Base-by-base conservation (phyloP, 805 yeast genomes). In the Ogataea saltuana region DNA sequence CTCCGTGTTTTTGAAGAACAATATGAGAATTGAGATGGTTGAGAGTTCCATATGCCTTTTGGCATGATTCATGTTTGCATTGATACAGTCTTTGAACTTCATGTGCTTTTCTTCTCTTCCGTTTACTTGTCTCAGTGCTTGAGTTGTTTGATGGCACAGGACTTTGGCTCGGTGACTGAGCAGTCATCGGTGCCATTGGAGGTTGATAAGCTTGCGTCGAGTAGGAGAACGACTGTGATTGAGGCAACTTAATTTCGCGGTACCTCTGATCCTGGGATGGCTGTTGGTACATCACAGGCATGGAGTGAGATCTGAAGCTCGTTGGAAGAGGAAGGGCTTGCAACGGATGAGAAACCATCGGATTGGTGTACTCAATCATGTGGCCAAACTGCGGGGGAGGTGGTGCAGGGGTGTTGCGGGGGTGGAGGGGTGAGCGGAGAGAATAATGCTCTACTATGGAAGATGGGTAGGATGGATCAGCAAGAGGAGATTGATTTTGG, bases 11-110 rank as follows among this genome's bases (percentile, higher is more conserved):
- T 45, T 79, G 81, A 49, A 74, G 65, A 1, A 67, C 53, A 27
- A 78, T 74, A 54, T 78, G 84, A 11, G 81, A 78, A 51, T 78
- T 78, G 26, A 78, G 60, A 55, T 78, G 84, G 55, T 79, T 78
- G 30, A 78, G 65, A 4, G 84, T 79, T 11, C 84, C 84, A 53
- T 78, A 78, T 7, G 76, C 74, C 59, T 79, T 79, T 6, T 65
- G 60, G 46, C 84, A 79, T 9, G 65, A 67, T 19, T 62, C 60
- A 50, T 55, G 71, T 40, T 67, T 75, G 56, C 84, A 78, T 17
- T 61, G 64, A 57, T 78, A 78, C 4, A 76, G 51, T 35, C 84
- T 68, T 46, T 75, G 80, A 54, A 79, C 76, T 54, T 79, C 83
- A 42, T 74, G 71, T 37, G 73, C 76, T 44, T 71, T 73, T 39